Evolutionary conservation across 1,139 yeast genomes (phyloP), one percentile per base, ranked within the genome.

Genomic region (Candida glucosophila): DNA sequence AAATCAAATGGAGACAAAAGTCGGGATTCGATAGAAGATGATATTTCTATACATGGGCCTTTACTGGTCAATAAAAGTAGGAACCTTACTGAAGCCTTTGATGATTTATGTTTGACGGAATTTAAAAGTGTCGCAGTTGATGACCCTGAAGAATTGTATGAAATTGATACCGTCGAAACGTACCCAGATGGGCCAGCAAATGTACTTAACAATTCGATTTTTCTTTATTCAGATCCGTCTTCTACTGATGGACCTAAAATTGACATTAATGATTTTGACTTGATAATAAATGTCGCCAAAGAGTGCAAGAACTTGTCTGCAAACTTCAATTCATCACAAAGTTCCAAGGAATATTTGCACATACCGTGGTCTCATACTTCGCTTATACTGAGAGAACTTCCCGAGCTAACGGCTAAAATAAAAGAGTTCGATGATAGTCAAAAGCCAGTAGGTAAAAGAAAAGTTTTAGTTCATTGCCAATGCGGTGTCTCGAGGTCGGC

Each of bases 401-500:
- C 76, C 1, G 39, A 41, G 5, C 50, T 85, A 24, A 80, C 85
- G 1, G 49, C 56, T 4, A 37, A 73, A 16, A 77, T 85, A 15
- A 50, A 52, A 36, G 39, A 44, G 22, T 57, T 32, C 34, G 59
- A 53, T 30, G 52, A 46, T 24, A 44, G 47, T 20, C 47, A 45
- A 19, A 55, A 67, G 5, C 36, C 54, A 9, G 28, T 36, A 1
- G 35, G 41, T 6, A 55, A 58, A 24, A 58, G 71, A 32, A 69
- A 65, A 35, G 68, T 83, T 5, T 61, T 86, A 30, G 70, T 86
- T 3, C 96, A 86, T 46, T 86, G 96, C 47, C 95, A 86, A 47
- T 86, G 95, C 52, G 96, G 96, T 12, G 92, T 86, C 2, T 77
- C 90, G 19, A 57, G 96, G 19, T 79, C 92, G 5, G 95, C 95